Evolutionary conservation across 176 grass and related monocot species (phyloP), one percentile per base, ranked within the genome.

Genomic region (Triticum aestivum): DNA sequence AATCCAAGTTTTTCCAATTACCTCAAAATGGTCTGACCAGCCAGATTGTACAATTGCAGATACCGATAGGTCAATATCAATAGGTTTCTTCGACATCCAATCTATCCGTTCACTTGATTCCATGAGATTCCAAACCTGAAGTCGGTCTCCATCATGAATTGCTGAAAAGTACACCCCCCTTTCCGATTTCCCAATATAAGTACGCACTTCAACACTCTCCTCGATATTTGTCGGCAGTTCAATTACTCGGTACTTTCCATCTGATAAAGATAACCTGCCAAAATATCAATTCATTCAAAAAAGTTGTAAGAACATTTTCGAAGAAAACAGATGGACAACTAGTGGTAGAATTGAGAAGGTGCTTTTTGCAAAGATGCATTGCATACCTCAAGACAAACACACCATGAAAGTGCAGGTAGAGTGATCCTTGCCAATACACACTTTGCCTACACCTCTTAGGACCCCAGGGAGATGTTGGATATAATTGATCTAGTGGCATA

Each of bases 161-260:
- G n/a, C 27, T 27, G 81, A 7, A 72, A 82, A 83, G 33, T 83
- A 61, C 21, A 83, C 49, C 6, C 80, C 66, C 0, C 59, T 81
- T 52, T 83, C 67, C 7, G 67, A 83, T 29, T 35, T 83, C 7
- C 81, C 49, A 59, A 83, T 23, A 3, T 61, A 72, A 41, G 32
- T 3, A 11, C 3, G 81, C 15, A 0, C 49, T 4, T 14, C 20
- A 1, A 69, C 15, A 3, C 79, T 8, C 44, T 47, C 11, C 65
- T 82, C 9, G 4, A 56, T 35, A 32, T n/a, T 11, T 51, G 35
- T 82, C 35, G 79, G 65, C 15, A 45, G 34, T 69, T 52, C n/a
- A 29, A 61, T 61, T 69, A 61, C 68, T 6, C 20, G n/a, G 5
- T 73, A 83, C 51, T 29, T 61, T 1, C 3, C 34, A 2, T 42